Percentiles rank a stretch among this genome's conserved stretches.
Conservation (phyloP, 192 early-diverging fungal genomes). For the Coemansia sp. region DNA sequence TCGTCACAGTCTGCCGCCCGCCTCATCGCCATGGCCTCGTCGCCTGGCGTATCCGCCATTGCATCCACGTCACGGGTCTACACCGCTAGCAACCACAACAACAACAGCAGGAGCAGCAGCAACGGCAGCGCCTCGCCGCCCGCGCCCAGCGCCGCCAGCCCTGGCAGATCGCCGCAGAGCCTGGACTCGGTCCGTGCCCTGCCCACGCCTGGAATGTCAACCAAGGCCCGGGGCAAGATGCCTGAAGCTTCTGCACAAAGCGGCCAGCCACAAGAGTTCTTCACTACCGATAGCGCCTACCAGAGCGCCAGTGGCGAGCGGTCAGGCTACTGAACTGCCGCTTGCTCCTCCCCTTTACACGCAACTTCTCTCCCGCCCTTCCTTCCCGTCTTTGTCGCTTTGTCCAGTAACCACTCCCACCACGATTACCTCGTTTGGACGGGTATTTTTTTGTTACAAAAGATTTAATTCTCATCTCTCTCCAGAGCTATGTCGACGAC, state of each 20-base stretch:
- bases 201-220: conserved; percentile 18
- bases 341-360: no score
- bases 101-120: conserved; percentile 1
- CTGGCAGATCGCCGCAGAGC: no score
- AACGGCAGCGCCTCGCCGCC: background rate
- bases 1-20: conserved; percentile 16
- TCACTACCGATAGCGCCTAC: conserved; percentile 2
- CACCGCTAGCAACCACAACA: background rate
- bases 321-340: background rate
- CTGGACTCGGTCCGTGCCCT: no score
- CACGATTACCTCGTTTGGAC: no score
- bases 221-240: conserved; percentile 46
- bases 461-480: no score
- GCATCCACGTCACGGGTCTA: conserved; percentile 2
- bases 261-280: background rate
- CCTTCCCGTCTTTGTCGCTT: background rate
- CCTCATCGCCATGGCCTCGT: background rate
- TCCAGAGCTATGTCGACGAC: no score
- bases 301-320: conserved; percentile 13
- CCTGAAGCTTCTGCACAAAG: conserved; percentile 2
- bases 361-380: background rate
- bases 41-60: conserved; percentile 2
- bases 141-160: no score
- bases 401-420: background rate
- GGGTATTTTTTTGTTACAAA: conserved; percentile 1